A percentile compares a stretch with the other conserved stretches of the same genome.
Evolutionary conservation across 257 asterid species (phyloP).

Genomic region (Osmanthus fragrans): DNA sequence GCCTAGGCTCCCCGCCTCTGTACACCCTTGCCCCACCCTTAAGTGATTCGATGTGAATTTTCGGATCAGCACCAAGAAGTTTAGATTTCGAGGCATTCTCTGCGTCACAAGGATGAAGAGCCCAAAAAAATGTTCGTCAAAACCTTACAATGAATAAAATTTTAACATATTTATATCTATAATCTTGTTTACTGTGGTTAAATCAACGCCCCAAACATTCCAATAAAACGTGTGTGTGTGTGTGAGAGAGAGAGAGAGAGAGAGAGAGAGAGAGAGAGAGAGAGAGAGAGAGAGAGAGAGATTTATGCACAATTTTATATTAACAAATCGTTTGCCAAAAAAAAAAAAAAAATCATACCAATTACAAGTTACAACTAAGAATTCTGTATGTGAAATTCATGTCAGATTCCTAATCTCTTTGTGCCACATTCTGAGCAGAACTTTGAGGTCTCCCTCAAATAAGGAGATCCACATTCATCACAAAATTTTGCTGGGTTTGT

Average conservation of each 20-base stretch:
- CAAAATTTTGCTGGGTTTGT: conserved; percentile 88
- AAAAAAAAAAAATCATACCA: neutral
- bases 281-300: neutral
- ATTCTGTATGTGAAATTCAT: neutral
- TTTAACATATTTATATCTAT: too few species aligned
- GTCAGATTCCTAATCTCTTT: conserved; percentile 75
- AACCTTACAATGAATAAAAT: neutral
- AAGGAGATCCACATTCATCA: conserved; percentile 86
- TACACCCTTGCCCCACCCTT: too few species aligned
- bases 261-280: neutral
- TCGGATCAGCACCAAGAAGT: too few species aligned
- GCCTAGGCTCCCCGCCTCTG: too few species aligned
- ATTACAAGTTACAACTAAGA: neutral
- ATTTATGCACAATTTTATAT: neutral
- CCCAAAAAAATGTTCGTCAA: too few species aligned
- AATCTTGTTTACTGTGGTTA: too few species aligned
- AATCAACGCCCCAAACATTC: neutral
- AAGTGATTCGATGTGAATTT: too few species aligned
- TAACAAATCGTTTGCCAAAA: neutral
- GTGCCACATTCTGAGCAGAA: conserved; percentile 92
- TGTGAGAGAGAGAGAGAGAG: neutral
- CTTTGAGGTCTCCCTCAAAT: conserved; percentile 80
- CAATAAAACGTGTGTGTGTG: neutral
- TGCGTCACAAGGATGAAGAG: neutral
- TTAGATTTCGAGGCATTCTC: too few species aligned